phyloP scores from a whole-genome alignment of 768 basidiomycete species.

The Clitopilus hobsonii region DNA sequence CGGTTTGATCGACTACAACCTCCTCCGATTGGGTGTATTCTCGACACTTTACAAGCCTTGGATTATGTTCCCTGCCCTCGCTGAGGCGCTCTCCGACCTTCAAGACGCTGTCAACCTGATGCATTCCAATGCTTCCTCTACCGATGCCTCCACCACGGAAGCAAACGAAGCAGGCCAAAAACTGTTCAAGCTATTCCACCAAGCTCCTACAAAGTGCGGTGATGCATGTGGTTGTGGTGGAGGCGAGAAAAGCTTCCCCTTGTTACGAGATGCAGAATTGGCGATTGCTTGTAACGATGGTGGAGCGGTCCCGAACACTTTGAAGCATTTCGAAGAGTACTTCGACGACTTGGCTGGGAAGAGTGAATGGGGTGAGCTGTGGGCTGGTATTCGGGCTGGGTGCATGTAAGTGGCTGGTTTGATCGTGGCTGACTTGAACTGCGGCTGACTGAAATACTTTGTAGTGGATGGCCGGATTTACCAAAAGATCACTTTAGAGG shows the following conservation, averaged over 20 bases:
- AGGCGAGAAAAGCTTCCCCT: not conserved
- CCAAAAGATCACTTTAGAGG: constrained; percentile 19
- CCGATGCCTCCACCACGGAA: not conserved
- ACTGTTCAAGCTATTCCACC: constrained; percentile 16
- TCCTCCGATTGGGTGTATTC: constrained; percentile 26
- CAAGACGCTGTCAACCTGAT: not conserved
- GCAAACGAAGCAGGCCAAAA: constrained; percentile 23
- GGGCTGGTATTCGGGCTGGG: constrained; percentile 19
- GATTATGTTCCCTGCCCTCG: constrained; percentile 25
- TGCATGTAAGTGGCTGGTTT: constrained; percentile 24
- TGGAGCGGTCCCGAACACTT: constrained; percentile 18
- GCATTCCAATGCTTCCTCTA: not conserved
- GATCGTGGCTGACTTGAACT: not conserved
- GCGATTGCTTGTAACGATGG: constrained; percentile 33
- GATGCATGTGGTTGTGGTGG: constrained; percentile 16
- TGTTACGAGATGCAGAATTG: constrained; percentile 12
- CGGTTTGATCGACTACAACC: constrained; percentile 31
- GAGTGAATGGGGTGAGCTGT: constrained; percentile 27
- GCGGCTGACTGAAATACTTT: not conserved
- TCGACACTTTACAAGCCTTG: constrained; percentile 30
- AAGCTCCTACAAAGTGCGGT: not conserved
- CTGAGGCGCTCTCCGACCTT: constrained; percentile 29
- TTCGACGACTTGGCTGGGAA: constrained; percentile 16
- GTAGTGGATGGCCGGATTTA: constrained; percentile 19
- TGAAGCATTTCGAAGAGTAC: constrained; percentile 24